Evolutionary conservation across 805 yeast genomes (phyloP).

Genomic region (Kazachstania kunashirensis): DNA sequence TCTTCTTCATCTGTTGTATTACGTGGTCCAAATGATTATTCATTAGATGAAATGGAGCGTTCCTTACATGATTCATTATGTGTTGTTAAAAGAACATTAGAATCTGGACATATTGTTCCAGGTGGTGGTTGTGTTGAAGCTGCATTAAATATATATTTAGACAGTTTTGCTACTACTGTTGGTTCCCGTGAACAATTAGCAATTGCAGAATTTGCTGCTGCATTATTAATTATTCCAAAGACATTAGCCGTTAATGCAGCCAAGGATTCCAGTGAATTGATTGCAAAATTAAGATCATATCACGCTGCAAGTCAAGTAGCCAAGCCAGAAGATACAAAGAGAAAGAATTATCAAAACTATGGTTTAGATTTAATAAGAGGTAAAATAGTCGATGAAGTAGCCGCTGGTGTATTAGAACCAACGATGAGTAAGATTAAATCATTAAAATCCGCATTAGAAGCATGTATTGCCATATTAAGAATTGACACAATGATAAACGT

Average conservation of each 20-base stretch:
- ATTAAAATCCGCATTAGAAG: conserved; percentile 92
- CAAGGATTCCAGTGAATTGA: conserved; percentile 88
- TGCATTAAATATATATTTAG: conserved; percentile 87
- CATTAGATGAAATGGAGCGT: conserved; percentile 97
- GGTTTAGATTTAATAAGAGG: conserved; percentile 91
- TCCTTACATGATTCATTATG: conserved; percentile 89
- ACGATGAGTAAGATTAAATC: conserved; percentile 87
- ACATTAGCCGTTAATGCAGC: conserved; percentile 96
- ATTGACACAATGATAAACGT: conserved; percentile 97
- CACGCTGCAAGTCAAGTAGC: conserved; percentile 93
- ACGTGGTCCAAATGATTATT: conserved; percentile 92
- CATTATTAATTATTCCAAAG: conserved; percentile 86
- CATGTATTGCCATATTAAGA: conserved; percentile 93
- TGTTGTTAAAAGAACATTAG: conserved; percentile 92
- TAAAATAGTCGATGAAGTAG: conserved; percentile 76
- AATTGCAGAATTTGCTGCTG: conserved; percentile 92
- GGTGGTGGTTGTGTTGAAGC: conserved; percentile 99
- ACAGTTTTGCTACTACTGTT: conserved; percentile 94
- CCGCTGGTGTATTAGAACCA: conserved; percentile 89
- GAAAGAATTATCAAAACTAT: conserved; percentile 77
- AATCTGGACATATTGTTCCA: conserved; percentile 89
- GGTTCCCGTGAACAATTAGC: conserved; percentile 97
- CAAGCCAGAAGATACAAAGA: conserved; percentile 69
- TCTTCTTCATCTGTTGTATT: conserved; percentile 84
- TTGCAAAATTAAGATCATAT: conserved; percentile 90